These are phyloP conservation scores for Suaeda aralocaspica DNA, from an alignment of 148 eudicot species.

Conservation along the genomic window DNA sequence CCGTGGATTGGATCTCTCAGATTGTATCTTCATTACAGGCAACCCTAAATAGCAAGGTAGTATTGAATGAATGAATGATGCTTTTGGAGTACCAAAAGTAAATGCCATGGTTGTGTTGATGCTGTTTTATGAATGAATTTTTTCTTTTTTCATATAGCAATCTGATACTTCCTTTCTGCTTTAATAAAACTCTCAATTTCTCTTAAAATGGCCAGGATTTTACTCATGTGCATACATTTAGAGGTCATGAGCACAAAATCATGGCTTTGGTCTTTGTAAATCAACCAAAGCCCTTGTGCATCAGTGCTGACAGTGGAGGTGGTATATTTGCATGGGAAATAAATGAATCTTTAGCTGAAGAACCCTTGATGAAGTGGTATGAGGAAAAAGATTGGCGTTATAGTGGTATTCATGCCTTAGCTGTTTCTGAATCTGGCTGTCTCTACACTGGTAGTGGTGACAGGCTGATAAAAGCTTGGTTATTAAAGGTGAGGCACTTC, in stretches of 20 bases:
- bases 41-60: too few relatives aligned
- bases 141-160: too few relatives aligned
- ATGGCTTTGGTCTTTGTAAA: slow-evolving; percentile 65
- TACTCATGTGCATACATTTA: slow-evolving; percentile 67
- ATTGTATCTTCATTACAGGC: too few relatives aligned
- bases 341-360: slow-evolving; percentile 46
- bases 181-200: too few relatives aligned
- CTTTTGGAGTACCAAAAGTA: background rate
- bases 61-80: too few relatives aligned
- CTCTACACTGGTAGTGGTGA: slow-evolving; percentile 93
- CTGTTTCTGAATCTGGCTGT: slow-evolving; percentile 59
- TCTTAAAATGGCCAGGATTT: slow-evolving; percentile 91
- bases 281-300: slow-evolving; percentile 66
- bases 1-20: too few relatives aligned
- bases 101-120: background rate
- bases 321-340: slow-evolving; percentile 67
- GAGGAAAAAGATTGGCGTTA: slow-evolving; percentile 95
- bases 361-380: slow-evolving; percentile 54
- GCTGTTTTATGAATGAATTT: too few relatives aligned
- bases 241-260: slow-evolving; percentile 76
- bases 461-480: slow-evolving; percentile 86
- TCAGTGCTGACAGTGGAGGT: slow-evolving; percentile 89
- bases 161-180: background rate
- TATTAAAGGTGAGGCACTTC: slow-evolving; percentile 42
- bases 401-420: slow-evolving; percentile 85